A percentile compares a stretch with the other conserved stretches of the same genome.
These are phyloP conservation scores for Scutellaria barbata DNA, from an alignment of 257 asterid genomes.

Conservation along the genomic window DNA sequence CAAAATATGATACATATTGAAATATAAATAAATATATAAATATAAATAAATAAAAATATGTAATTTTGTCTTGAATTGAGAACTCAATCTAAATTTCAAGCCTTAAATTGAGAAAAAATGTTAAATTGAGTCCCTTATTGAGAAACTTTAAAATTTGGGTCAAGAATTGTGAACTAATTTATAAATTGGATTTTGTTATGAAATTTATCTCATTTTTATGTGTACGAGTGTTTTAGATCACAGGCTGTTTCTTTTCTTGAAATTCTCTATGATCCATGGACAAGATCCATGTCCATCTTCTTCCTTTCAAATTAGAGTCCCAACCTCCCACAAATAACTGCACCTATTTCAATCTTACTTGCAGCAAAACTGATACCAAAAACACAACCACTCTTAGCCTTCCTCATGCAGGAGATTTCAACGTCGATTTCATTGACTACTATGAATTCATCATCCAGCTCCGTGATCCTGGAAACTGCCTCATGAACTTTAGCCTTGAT, in stretches of 20 bases:
- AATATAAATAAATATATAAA: no score
- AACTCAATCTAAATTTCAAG: no score
- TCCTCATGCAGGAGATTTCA: slow-evolving; percentile 31
- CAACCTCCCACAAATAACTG: slow-evolving; percentile 26
- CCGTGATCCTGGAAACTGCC: slow-evolving; percentile 39
- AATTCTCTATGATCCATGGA: not conserved
- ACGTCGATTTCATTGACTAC: slow-evolving; percentile 32
- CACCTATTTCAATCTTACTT: slow-evolving; percentile 33
- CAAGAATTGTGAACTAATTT: no score
- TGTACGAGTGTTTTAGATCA: no score
- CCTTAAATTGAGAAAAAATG: no score
- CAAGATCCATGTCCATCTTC: slow-evolving; percentile 23
- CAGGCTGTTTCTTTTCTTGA: slow-evolving; percentile 24
- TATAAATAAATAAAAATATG: no score
- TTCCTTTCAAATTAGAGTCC: slow-evolving; percentile 29
- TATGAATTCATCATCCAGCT: slow-evolving; percentile 2
- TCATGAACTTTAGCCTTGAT: slow-evolving; percentile 34
- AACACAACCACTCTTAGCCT: slow-evolving; percentile 9
- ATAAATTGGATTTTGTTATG: no score
- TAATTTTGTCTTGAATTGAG: no score
- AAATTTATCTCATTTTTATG: no score
- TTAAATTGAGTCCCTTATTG: no score
- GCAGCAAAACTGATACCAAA: not conserved
- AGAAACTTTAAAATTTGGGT: no score
- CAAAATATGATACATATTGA: no score